Evolutionary conservation across 1,284 basidiomycete genomes (phyloP).

Genomic region (Ustilago hordei): DNA sequence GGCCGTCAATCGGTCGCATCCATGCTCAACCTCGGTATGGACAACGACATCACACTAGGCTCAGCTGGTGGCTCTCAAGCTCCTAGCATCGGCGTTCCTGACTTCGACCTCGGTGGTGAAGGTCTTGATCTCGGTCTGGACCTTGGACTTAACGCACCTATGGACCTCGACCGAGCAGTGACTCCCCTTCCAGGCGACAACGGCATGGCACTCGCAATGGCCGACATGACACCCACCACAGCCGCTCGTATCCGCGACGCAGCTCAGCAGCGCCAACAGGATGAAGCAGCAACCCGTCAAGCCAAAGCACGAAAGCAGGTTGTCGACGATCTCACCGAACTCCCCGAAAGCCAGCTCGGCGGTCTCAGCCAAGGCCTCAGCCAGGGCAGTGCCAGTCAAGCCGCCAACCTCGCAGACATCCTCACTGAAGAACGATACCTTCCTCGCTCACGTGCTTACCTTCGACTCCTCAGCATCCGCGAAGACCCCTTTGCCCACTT

Average conservation of each 20-base stretch:
- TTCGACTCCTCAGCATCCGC: slow-evolving; percentile 84
- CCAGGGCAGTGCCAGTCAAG: slow-evolving; percentile 75
- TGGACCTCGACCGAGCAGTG: slow-evolving; percentile 39
- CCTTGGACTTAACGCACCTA: slow-evolving; percentile 40
- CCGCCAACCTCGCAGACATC: slow-evolving; percentile 78
- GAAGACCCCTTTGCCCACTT: slow-evolving; percentile 87
- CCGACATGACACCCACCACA: slow-evolving; percentile 73
- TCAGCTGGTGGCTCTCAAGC: slow-evolving; percentile 46
- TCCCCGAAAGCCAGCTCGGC: slow-evolving; percentile 70
- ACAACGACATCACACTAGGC: slow-evolving; percentile 43
- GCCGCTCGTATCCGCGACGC: slow-evolving; percentile 70
- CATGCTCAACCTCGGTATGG: slow-evolving; percentile 48
- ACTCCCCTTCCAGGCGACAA: slow-evolving; percentile 51
- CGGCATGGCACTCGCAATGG: slow-evolving; percentile 57
- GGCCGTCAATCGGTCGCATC: slow-evolving; percentile 52
- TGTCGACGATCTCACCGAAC: slow-evolving; percentile 72
- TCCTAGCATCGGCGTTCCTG: slow-evolving; percentile 48
- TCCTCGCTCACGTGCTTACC: slow-evolving; percentile 82
- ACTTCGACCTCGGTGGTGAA: slow-evolving; percentile 46
- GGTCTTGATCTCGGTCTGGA: slow-evolving; percentile 76
- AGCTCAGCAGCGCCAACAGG: slow-evolving; percentile 52
- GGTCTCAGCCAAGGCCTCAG: slow-evolving; percentile 61
- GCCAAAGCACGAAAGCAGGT: slow-evolving; percentile 70
- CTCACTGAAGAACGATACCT: slow-evolving; percentile 80
- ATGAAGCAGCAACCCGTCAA: slow-evolving; percentile 50